These are phyloP conservation scores for Exophiala sideris DNA, from an alignment of 2,329 filamentous ascomycete genomes.

Conservation along the genomic window DNA sequence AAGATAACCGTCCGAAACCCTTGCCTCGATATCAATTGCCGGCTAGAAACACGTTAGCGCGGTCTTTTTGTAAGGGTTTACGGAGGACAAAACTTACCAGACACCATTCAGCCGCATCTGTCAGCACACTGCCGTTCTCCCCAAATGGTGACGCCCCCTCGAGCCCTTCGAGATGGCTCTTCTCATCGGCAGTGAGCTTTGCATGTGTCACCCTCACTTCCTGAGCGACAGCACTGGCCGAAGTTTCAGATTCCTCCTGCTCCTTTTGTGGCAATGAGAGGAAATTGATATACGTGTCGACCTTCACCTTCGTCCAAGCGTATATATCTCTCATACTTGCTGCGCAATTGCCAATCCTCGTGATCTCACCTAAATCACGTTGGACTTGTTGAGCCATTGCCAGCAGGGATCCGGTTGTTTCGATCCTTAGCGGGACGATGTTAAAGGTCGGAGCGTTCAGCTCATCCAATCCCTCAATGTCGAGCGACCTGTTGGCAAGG, in stretches of 20 bases:
- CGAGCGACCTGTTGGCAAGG: constrained; percentile 68
- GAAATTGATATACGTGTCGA: constrained; percentile 81
- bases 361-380: constrained; percentile 62
- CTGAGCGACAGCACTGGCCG: background rate
- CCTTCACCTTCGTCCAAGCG: constrained; percentile 67
- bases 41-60: constrained; percentile 36
- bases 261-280: constrained; percentile 52
- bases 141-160: constrained; percentile 19
- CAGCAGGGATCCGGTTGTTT: constrained; percentile 37
- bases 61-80: background rate
- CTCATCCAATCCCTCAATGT: constrained; percentile 48
- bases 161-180: background rate
- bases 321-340: constrained; percentile 68
- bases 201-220: constrained; percentile 11
- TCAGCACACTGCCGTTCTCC: background rate
- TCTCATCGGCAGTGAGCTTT: background rate
- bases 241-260: constrained; percentile 3
- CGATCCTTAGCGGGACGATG: constrained; percentile 68
- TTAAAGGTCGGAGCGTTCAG: constrained; percentile 70
- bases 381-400: constrained; percentile 63
- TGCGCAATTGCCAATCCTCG: constrained; percentile 51
- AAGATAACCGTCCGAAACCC: constrained; percentile 45
- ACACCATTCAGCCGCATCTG: constrained; percentile 15
- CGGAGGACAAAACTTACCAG: constrained; percentile 18
- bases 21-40: constrained; percentile 55